A percentile compares a stretch with the other conserved stretches of the same genome.
Conservation (phyloP, 2,329 filamentous ascomycete genomes). For the Nannizziopsis barbatae region DNA sequence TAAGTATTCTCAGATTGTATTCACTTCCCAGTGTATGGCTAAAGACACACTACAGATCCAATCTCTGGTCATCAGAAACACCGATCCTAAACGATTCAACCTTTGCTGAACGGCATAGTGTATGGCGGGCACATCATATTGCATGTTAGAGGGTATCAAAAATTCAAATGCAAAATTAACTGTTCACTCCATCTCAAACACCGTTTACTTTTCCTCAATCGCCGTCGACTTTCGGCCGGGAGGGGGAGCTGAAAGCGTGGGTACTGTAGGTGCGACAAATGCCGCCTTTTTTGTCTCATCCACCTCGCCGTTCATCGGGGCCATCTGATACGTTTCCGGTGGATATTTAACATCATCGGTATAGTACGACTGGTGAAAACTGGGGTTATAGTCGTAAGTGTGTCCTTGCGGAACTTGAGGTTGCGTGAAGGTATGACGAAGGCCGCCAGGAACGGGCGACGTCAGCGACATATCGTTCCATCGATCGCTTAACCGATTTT, state of each 20-base stretch:
- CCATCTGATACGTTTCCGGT: constrained; percentile 14
- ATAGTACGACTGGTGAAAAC: constrained; percentile 2
- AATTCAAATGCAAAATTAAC: too few species aligned
- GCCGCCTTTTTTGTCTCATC: constrained; percentile 9
- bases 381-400: background rate
- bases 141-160: too few species aligned
- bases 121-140: too few species aligned
- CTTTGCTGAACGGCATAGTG: too few species aligned
- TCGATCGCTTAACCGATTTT: constrained; percentile 24
- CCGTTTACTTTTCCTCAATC: background rate
- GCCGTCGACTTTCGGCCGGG: constrained; percentile 12
- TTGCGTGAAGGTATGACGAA: constrained; percentile 21
- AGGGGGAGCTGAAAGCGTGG: constrained; percentile 14
- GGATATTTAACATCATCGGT: constrained; percentile 15
- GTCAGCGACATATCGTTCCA: constrained; percentile 27
- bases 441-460: constrained; percentile 17
- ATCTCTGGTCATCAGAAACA: too few species aligned
- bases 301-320: background rate
- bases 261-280: constrained; percentile 12
- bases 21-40: too few species aligned
- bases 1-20: too few species aligned
- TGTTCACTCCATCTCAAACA: too few species aligned
- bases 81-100: too few species aligned
- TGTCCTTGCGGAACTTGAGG: constrained; percentile 5
- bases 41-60: too few species aligned